Evolutionary conservation across 2,329 filamentous ascomycete species (phyloP), one percentile per base, ranked within the genome.

Genomic region (Fusarium tuaranense): DNA sequence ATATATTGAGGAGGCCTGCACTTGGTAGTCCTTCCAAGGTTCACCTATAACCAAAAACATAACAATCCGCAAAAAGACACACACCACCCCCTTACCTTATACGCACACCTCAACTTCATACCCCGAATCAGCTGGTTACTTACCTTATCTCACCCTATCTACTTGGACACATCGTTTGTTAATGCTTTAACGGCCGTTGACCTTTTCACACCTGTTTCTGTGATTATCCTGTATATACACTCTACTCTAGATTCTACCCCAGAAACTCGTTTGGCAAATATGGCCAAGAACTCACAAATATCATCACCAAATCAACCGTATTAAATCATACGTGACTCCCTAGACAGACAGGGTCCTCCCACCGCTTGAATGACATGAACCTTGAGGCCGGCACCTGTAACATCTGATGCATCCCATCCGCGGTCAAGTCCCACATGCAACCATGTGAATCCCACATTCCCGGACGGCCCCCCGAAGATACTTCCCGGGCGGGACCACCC

Each of bases 271-370:
- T 81, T 7, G 84, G 85, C 7, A 86, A 74, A 63, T 86, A 82
- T 85, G 3, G 82, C 81, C 66, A 87, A 65, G 69, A 85, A 86
- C 78, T 86, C 84, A 65, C 79, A 81, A 27, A 81, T 76, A 63
- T 85, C 85, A 82, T 86, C 86, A 0, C 84, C 84, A 53, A 86
- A 72, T 3, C 81, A 83, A 71, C 86, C 84, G 67, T 85, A 85
- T 22, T 81, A 82, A 27, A 76, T 80, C 64, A 80, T 83, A 22
- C 67, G 83, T 81, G 73, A 82, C 83, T 3, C 83, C 85, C 83
- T 4, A 86, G 77, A 72, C 86, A 84, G 67, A 87, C 69, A 46
- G 87, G 73, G 69, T 83, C 83, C 83, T 63, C 83, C 81, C 39
- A 82, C 81, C 10, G 79, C 78, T 14, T 62, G 61, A 20, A 74